Conservation (phyloP, 2,329 filamentous ascomycete species). For the Nemania diffusa region DNA sequence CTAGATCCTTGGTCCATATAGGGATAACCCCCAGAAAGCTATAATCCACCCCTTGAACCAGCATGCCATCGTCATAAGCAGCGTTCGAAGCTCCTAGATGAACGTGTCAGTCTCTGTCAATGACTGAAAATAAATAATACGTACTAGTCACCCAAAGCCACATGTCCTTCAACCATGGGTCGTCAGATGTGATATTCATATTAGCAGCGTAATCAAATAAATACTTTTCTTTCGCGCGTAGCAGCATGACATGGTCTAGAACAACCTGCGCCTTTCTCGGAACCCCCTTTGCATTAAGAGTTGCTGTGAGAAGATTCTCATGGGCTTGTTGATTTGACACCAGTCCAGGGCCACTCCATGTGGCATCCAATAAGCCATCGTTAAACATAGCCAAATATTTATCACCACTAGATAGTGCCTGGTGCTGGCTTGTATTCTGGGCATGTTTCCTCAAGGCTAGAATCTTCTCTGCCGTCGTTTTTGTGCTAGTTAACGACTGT, state of each 20-base stretch:
- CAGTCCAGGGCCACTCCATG: slow-evolving; percentile 51
- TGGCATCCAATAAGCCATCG: slow-evolving; percentile 50
- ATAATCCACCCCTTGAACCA: slow-evolving; percentile 73
- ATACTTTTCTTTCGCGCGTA: slow-evolving; percentile 70
- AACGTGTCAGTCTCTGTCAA: slow-evolving; percentile 30
- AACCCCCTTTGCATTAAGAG: slow-evolving; percentile 58
- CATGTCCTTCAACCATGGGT: slow-evolving; percentile 79
- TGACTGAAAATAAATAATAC: slow-evolving; percentile 34
- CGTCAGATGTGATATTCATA: slow-evolving; percentile 72
- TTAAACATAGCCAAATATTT: slow-evolving; percentile 28
- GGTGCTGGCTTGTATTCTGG: slow-evolving; percentile 39
- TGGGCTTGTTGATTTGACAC: slow-evolving; percentile 67
- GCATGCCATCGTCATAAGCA: slow-evolving; percentile 75
- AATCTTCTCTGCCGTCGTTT: slow-evolving; percentile 61
- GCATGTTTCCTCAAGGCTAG: slow-evolving; percentile 56
- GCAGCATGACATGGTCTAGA: slow-evolving; percentile 67
- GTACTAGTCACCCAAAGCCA: slow-evolving; percentile 79
- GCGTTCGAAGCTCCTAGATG: slow-evolving; percentile 69
- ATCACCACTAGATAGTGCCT: slow-evolving; percentile 34
- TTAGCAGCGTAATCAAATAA: slow-evolving; percentile 74
- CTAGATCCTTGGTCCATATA: slow-evolving; percentile 77
- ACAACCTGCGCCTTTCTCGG: slow-evolving; percentile 63
- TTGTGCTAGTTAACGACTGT: slow-evolving; percentile 54
- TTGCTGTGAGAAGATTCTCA: slow-evolving; percentile 62
- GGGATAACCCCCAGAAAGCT: slow-evolving; percentile 79